Conservation (phyloP, 495 filamentous ascomycete genomes). For the Penicillium egyptiacum region DNA sequence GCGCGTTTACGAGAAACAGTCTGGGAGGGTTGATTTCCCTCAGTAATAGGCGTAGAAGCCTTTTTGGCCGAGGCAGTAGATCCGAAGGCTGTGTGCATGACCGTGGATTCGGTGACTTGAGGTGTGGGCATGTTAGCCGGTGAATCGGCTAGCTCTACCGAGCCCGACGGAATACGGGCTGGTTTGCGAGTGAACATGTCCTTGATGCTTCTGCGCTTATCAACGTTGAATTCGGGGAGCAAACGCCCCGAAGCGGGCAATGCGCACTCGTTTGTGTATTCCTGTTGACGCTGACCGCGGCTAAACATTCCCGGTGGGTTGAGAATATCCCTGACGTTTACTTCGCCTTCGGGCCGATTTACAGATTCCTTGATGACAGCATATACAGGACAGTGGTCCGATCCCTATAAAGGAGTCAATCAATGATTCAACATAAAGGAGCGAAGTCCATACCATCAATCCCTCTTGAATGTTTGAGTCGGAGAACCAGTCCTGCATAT, state of each 20-base stretch:
- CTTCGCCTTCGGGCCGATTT: conserved; percentile 43
- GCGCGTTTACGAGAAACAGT: conserved; percentile 34
- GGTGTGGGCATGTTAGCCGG: conserved; percentile 1
- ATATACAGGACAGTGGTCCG: conserved; percentile 95
- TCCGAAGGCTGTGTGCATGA: not conserved
- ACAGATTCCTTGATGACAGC: conserved; percentile 69
- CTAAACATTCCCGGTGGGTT: conserved; percentile 76
- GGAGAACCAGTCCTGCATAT: conserved; percentile 80
- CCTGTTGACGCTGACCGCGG: conserved; percentile 63
- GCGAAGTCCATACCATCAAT: conserved; percentile 58
- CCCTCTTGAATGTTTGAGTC: conserved; percentile 96
- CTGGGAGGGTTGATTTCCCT: conserved; percentile 12
- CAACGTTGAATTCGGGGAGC: conserved; percentile 73
- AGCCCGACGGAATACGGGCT: conserved; percentile 7
- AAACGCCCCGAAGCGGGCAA: conserved; percentile 77
- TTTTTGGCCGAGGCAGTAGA: not conserved
- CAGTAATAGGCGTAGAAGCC: not conserved
- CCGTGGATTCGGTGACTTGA: not conserved
- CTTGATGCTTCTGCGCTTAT: conserved; percentile 78
- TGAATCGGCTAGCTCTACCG: not conserved
- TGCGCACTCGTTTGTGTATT: conserved; percentile 64
- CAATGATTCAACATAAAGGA: not conserved
- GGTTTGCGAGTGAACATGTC: conserved; percentile 82
- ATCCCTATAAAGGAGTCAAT: conserved; percentile 56
- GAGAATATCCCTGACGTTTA: conserved; percentile 70